Evolutionary conservation across 495 filamentous ascomycete species (phyloP).

Genomic region (Recurvomyces mirabilis): DNA sequence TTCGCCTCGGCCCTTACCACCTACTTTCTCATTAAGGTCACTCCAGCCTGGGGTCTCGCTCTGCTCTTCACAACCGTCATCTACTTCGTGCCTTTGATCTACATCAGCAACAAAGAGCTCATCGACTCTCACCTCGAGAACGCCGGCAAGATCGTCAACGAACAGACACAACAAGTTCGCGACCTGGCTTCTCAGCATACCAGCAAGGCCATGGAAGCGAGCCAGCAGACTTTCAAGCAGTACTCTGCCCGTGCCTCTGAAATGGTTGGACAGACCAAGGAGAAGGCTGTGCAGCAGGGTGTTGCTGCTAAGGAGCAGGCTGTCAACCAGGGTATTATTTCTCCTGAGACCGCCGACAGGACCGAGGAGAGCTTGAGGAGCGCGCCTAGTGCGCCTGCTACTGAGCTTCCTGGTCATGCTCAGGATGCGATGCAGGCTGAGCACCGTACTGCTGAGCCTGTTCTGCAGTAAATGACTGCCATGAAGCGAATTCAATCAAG

Average conservation of each 20-base stretch:
- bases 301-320: slow-evolving; percentile 13
- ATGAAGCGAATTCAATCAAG: too few species aligned
- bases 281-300: slow-evolving; percentile 17
- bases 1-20: slow-evolving; percentile 71
- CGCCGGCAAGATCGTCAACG: slow-evolving; percentile 56
- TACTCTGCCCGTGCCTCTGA: slow-evolving; percentile 77
- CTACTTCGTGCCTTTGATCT: slow-evolving; percentile 83
- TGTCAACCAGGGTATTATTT: slow-evolving; percentile 14
- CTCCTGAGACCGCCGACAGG: slow-evolving; percentile 7
- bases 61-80: slow-evolving; percentile 61
- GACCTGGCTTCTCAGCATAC: slow-evolving; percentile 74
- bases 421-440: slow-evolving; percentile 1
- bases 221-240: slow-evolving; percentile 72
- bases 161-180: slow-evolving; percentile 72
- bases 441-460: slow-evolving; percentile 1
- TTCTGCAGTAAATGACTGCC: too few species aligned
- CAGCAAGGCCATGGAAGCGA: slow-evolving; percentile 57
- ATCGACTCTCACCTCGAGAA: slow-evolving; percentile 78
- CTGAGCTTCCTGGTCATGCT: neutral
- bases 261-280: slow-evolving; percentile 40
- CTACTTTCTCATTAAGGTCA: slow-evolving; percentile 87
- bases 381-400: neutral
- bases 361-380: slow-evolving; percentile 6
- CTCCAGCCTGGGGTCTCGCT: slow-evolving; percentile 85
- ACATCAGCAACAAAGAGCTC: slow-evolving; percentile 83